phyloP scores from a whole-genome alignment of 1,139 yeast species.

The Geotrichum histeridarum region DNA sequence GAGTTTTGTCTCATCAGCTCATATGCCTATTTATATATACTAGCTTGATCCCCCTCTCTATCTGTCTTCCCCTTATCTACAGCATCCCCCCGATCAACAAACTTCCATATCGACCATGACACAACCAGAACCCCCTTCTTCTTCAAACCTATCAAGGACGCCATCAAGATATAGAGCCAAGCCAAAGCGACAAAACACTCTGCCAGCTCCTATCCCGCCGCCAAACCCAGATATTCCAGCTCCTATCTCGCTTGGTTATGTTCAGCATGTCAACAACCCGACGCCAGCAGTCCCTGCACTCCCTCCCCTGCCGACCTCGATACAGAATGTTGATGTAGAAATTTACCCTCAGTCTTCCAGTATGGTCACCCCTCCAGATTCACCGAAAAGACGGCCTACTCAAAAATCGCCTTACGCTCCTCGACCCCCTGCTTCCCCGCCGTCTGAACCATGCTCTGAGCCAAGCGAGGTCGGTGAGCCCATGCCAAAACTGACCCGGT shows the following conservation, averaged over 20 bases:
- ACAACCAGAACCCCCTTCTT: background rate
- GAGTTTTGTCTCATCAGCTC: background rate
- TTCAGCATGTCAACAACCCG: background rate
- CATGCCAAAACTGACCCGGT: background rate
- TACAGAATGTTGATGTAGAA: too few species aligned
- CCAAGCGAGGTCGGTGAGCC: background rate
- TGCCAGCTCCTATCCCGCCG: background rate
- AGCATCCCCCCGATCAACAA: background rate
- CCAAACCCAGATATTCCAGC: background rate
- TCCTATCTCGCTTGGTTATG: constrained; percentile 10
- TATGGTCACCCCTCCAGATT: background rate
- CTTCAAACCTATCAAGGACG: background rate
- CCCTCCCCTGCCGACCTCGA: too few species aligned
- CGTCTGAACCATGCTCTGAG: background rate
- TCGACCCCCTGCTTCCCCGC: background rate
- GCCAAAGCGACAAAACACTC: background rate
- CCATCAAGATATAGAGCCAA: background rate
- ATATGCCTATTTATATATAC: too few species aligned
- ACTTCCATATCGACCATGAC: background rate
- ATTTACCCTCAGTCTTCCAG: too few species aligned
- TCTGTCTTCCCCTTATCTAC: background rate
- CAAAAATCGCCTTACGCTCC: too few species aligned
- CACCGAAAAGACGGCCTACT: background rate
- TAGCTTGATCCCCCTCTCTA: background rate
- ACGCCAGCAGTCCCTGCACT: background rate